Base-by-base conservation (phyloP, 2,329 filamentous ascomycete genomes). In the Metarhizium humberi region DNA sequence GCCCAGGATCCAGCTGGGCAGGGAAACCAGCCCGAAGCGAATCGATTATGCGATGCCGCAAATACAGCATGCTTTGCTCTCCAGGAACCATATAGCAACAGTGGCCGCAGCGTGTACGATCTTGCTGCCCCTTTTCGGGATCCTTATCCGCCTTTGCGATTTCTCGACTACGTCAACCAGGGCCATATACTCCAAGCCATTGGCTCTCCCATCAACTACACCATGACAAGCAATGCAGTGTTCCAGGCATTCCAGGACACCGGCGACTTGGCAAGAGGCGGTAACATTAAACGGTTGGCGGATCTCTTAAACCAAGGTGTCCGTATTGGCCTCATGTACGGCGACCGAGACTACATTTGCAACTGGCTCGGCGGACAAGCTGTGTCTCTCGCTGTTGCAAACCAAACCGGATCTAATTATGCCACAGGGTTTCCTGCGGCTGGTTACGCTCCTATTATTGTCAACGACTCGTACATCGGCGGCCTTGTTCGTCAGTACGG, bases 401-500 rank as follows among this genome's bases (percentile, higher is more conserved):
- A 76, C 11, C 70, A 76, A 50, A 70, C 77, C 30, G 71, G 72
- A 5, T 61, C 67, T 16, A 62, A 69, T 18, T 83, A 86, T 59
- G 69, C 75, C 0, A 68, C 71, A 1, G 69, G 72, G 32, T 94
- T 92, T 66, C 72, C 77, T 2, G 67, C 73, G 0, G 84, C 89
- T 0, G 88, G 88, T 1, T 94, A 94, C 66, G 80, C 82, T 0
- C 82, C 86, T 14, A 83, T 94, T 58, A 73, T 84, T 13, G 82
- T 88, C 45, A 88, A 90, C 64, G 77, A 76, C 30, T 76, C 78
- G 6, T 86, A 87, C 69, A 81, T 84, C 64, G 88, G 82, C 52
- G 90, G 89, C 20, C 80, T 82, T 55, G 88, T 90, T 0, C 80
- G 88, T 4, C 88, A 94, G 67, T 88, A 82, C 62, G 88, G 86